Base-by-base conservation (phyloP, 129 eudicot species). In the Flaveria trinervia region DNA sequence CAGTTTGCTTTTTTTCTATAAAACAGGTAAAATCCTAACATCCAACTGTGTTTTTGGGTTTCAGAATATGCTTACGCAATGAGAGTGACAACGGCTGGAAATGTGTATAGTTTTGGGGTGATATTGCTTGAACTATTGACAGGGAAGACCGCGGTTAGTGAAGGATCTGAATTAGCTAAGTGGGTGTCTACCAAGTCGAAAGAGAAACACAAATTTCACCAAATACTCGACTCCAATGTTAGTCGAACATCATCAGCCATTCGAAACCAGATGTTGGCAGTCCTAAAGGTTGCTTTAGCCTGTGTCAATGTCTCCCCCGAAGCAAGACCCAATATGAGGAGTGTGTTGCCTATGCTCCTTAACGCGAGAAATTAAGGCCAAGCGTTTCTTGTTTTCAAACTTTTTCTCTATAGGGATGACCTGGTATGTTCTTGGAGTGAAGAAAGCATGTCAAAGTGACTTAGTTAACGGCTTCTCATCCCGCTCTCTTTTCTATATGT, bases 31-130 rank as follows among this genome's bases (percentile, higher is more conserved):
- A 41, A 33, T 25, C 62, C 79, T 74, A 68, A 71, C 10, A 65
- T 49, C 51, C 4, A 75, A 60, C 12, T 70, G 17, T 44, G 51
- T 70, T 22, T 77, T 26, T 78, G 81, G 39, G 7, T 84, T 85
- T 33, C 97, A 93, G 97, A 91, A 79, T 93, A 93, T 59, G 97
- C 96, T 4, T 93, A 90, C 85, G 86, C 93, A 7, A 91, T 91
- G 97, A 89, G 97, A 85, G 79, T 89, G 75, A 93, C 98, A 2
- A 85, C 72, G 83, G 86, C 97, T 7, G 97, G 97, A 65, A 93
- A 93, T 46, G 97, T 93, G n/a, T 93, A 93, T 65, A 93, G 97
- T 75, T 91, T 89, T 14, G 98, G 97, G 14, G 90, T 89, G 25
- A 79, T 93, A 83, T 86, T 93, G 68, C 85, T 93, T 15, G 97